phyloP scores from a whole-genome alignment of 2,329 filamentous ascomycete genomes.

The Botrytis elliptica region DNA sequence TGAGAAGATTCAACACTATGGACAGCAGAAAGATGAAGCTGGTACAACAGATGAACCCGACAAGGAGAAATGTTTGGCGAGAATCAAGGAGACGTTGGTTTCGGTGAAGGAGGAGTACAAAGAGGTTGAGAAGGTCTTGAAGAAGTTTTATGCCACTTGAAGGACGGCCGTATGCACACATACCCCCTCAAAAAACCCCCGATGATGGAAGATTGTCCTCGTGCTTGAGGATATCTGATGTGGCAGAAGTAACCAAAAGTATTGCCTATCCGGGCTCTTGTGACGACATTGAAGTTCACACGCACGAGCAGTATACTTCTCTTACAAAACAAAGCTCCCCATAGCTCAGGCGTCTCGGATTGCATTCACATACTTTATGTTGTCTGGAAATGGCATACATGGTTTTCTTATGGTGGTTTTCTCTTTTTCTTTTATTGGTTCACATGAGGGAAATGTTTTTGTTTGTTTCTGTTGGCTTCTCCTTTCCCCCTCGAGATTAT shows the following conservation, averaged over 20 bases:
- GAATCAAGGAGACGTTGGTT: constrained; percentile 67
- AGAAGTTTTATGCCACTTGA: constrained; percentile 42
- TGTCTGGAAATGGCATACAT: constrained; percentile 22
- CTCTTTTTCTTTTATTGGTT: constrained; percentile 18
- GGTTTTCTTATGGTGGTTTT: constrained; percentile 12
- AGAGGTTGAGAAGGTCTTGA: constrained; percentile 69
- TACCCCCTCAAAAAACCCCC: constrained; percentile 1
- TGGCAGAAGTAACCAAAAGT: constrained; percentile 12
- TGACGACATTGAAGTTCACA: constrained; percentile 35
- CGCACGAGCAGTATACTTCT: constrained; percentile 33
- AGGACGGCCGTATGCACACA: constrained; percentile 1
- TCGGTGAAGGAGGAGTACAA: constrained; percentile 74
- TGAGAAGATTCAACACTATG: constrained; percentile 94
- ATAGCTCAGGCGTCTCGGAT: constrained; percentile 32
- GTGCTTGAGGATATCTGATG: constrained; percentile 22
- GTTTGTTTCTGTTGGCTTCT: constrained; percentile 12
- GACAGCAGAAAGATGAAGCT: constrained; percentile 76
- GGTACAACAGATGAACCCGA: constrained; percentile 66
- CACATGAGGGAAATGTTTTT: constrained; percentile 6
- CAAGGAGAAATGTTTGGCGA: constrained; percentile 64
- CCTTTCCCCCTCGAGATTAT: not conserved
- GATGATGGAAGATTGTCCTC: constrained; percentile 29
- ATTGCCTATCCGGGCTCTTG: constrained; percentile 23
- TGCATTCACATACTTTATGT: constrained; percentile 24
- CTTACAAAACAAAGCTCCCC: constrained; percentile 33